phyloP scores from a whole-genome alignment of 768 basidiomycete genomes.

The Lactarius hatsudake region DNA sequence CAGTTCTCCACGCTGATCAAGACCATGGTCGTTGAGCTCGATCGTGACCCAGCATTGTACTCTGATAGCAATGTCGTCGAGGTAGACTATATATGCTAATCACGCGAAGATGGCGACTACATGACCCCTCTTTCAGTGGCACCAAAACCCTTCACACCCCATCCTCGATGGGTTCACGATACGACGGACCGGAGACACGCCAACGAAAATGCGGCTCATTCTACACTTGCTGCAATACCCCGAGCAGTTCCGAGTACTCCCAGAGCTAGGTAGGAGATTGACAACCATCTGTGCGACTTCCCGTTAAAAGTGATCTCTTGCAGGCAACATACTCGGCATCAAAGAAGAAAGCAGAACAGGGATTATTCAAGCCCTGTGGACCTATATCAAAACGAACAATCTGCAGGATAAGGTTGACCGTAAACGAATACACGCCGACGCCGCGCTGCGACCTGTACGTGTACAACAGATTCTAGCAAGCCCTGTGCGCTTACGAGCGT shows the following conservation, averaged over 20 bases:
- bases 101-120: not conserved
- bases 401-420: constrained; percentile 83
- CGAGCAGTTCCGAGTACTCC: constrained; percentile 76
- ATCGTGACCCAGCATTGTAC: constrained; percentile 76
- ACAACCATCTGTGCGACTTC: not conserved
- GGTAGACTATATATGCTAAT: constrained; percentile 44
- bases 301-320: not conserved
- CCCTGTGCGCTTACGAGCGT: constrained; percentile 10
- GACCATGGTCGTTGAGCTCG: constrained; percentile 81
- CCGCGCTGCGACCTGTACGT: constrained; percentile 59
- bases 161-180: constrained; percentile 85
- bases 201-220: constrained; percentile 77
- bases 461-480: not conserved
- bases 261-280: constrained; percentile 61
- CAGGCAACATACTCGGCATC: constrained; percentile 67
- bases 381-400: constrained; percentile 82
- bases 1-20: constrained; percentile 88
- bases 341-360: constrained; percentile 83
- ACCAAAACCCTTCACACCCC: constrained; percentile 53
- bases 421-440: constrained; percentile 66
- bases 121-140: constrained; percentile 49
- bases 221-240: constrained; percentile 85
- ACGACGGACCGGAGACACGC: constrained; percentile 73
- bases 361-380: constrained; percentile 84
- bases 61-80: constrained; percentile 88